These are phyloP conservation scores for Penicillium verhagenii DNA, from an alignment of 495 filamentous ascomycete genomes.

Conservation along the genomic window DNA sequence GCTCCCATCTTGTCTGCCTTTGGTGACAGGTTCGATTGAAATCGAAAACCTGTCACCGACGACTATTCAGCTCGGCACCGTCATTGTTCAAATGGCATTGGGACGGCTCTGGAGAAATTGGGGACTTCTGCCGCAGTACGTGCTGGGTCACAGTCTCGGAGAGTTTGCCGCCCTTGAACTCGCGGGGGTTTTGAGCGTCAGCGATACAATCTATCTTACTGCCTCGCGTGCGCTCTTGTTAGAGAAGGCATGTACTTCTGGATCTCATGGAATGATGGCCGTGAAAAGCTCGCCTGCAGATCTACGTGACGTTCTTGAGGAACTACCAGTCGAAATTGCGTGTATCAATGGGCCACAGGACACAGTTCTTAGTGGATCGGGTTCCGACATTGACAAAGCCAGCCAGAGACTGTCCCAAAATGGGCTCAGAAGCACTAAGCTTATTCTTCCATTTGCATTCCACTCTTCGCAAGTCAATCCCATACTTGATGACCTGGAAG, in stretches of 20 bases:
- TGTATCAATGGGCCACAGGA: conserved; percentile 63
- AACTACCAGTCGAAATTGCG: neutral
- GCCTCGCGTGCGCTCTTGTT: conserved; percentile 25
- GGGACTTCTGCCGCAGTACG: conserved; percentile 67
- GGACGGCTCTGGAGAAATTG: conserved; percentile 69
- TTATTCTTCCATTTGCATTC: conserved; percentile 44
- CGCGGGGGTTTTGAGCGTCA: conserved; percentile 71
- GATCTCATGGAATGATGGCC: conserved; percentile 53
- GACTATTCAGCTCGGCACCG: conserved; percentile 60
- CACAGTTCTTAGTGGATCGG: conserved; percentile 60
- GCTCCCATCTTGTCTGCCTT: conserved; percentile 25
- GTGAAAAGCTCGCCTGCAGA: conserved; percentile 35
- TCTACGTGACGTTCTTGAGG: neutral
- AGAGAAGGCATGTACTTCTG: conserved; percentile 11
- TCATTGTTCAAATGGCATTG: conserved; percentile 74
- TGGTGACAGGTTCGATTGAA: too few species aligned
- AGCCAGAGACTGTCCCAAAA: neutral
- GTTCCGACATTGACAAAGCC: conserved; percentile 31
- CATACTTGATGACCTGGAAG: conserved; percentile 35
- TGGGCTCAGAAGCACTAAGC: conserved; percentile 27
- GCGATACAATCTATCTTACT: conserved; percentile 65
- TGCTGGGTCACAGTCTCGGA: conserved; percentile 79
- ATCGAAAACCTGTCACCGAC: neutral
- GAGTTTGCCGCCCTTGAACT: conserved; percentile 83
- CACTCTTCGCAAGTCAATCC: conserved; percentile 5